Percentiles rank a stretch among this genome's conserved stretches.
Evolutionary conservation across 257 asterid species (phyloP).

Genomic region (Jacaranda copaia): DNA sequence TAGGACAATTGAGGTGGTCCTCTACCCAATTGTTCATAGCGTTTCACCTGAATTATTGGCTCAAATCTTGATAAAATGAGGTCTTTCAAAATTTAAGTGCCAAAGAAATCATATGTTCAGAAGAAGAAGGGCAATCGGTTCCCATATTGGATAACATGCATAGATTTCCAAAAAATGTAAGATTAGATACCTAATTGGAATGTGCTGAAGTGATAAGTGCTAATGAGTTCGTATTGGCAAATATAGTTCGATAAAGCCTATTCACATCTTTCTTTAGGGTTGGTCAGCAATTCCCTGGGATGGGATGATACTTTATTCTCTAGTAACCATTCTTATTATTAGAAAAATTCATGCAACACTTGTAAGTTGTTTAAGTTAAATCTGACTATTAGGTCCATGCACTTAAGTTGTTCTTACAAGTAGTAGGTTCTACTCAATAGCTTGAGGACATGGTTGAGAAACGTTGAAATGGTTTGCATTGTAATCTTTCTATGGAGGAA

Average conservation of each 20-base stretch:
- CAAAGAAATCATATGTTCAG: constrained; percentile 55
- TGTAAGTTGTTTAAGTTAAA: constrained; percentile 70
- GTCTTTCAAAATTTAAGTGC: constrained; percentile 67
- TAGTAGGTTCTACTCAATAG: constrained; percentile 78
- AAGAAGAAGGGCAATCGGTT: constrained; percentile 58
- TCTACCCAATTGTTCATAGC: constrained; percentile 72
- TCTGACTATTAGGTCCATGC: constrained; percentile 77
- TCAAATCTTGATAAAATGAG: constrained; percentile 82
- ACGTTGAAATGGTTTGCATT: constrained; percentile 67
- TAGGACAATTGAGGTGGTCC: constrained; percentile 72
- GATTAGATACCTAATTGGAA: constrained; percentile 58
- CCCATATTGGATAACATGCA: constrained; percentile 68
- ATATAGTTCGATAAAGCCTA: constrained; percentile 87
- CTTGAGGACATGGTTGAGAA: constrained; percentile 71
- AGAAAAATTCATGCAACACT: constrained; percentile 78
- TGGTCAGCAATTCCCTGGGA: constrained; percentile 60
- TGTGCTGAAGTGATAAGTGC: constrained; percentile 68
- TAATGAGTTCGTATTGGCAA: constrained; percentile 80
- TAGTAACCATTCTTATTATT: constrained; percentile 53
- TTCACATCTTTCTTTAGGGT: constrained; percentile 85
- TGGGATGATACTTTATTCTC: constrained; percentile 61
- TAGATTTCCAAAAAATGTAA: constrained; percentile 59
- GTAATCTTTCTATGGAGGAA: constrained; percentile 77
- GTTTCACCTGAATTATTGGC: constrained; percentile 64
- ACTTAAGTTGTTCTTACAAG: constrained; percentile 83